Evolutionary conservation across 2,329 filamentous ascomycete species (phyloP).

Genomic region (Colletotrichum abscissum): DNA sequence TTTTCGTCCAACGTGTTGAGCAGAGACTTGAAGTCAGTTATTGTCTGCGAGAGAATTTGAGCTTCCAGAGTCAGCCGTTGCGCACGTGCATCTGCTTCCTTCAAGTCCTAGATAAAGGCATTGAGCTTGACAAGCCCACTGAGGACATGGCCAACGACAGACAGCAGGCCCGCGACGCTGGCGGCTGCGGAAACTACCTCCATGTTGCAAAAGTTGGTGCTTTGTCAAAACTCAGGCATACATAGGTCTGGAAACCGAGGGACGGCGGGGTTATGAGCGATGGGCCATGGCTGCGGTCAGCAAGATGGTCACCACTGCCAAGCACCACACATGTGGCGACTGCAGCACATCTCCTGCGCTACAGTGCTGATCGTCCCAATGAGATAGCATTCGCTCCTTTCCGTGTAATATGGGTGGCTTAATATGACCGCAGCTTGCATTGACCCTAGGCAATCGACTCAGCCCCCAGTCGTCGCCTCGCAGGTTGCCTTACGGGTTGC

Average conservation of each 20-base stretch:
- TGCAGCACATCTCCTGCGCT: background rate
- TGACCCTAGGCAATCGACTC: background rate
- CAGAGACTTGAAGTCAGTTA: background rate
- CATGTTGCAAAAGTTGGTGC: background rate
- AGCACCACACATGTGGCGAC: background rate
- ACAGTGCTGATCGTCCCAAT: background rate
- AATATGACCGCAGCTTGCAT: background rate
- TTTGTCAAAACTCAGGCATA: background rate
- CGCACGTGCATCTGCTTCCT: background rate
- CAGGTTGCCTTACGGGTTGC: background rate
- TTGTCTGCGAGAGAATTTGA: accelerated
- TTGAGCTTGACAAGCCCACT: background rate
- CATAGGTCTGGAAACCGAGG: background rate
- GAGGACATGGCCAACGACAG: background rate
- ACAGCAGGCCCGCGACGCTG: background rate
- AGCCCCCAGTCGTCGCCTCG: background rate
- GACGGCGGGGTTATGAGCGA: background rate
- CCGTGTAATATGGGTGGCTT: background rate
- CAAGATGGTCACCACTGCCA: background rate
- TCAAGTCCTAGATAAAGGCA: background rate
- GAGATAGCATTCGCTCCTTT: background rate
- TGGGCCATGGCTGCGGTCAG: background rate
- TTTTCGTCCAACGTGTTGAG: background rate
- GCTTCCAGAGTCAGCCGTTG: background rate
- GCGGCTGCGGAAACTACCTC: background rate